phyloP scores from a whole-genome alignment of 2,329 filamentous ascomycete genomes.

The Aspergillus proliferans region DNA sequence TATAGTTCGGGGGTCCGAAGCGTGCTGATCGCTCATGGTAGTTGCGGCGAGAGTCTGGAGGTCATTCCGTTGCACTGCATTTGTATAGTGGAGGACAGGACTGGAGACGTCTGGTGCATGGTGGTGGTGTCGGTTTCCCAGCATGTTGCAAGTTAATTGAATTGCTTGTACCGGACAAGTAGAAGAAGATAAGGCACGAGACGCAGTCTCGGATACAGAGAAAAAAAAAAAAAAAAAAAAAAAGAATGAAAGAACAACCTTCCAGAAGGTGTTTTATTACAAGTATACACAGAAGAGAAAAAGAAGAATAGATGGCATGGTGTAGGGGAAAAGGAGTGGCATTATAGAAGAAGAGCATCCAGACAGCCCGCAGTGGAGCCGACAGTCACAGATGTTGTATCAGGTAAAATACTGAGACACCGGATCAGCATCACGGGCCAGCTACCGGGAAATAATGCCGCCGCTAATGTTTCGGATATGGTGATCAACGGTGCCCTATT shows the following conservation, averaged over 20 bases:
- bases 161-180: not conserved
- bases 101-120: constrained; percentile 25
- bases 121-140: constrained; percentile 25
- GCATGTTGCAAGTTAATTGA: constrained; percentile 6
- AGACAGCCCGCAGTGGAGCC: not conserved
- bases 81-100: constrained; percentile 26
- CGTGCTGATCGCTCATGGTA: constrained; percentile 6
- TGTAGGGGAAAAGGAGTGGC: constrained; percentile 4
- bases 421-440: not conserved
- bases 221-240: constrained; percentile 6
- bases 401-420: not conserved
- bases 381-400: not conserved
- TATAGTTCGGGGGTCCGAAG: constrained; percentile 3
- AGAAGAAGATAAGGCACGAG: constrained; percentile 3
- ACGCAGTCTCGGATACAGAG: constrained; percentile 8
- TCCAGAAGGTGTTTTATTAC: constrained; percentile 29
- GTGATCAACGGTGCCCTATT: too few species aligned
- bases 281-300: constrained; percentile 7
- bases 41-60: constrained; percentile 13
- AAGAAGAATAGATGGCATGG: not conserved
- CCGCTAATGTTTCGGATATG: not conserved
- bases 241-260: constrained; percentile 23
- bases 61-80: constrained; percentile 27
- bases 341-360: constrained; percentile 11
- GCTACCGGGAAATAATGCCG: not conserved